These are phyloP conservation scores for Apiotrichum brassicae DNA, from an alignment of 1,284 basidiomycete species.

Conservation along the genomic window DNA sequence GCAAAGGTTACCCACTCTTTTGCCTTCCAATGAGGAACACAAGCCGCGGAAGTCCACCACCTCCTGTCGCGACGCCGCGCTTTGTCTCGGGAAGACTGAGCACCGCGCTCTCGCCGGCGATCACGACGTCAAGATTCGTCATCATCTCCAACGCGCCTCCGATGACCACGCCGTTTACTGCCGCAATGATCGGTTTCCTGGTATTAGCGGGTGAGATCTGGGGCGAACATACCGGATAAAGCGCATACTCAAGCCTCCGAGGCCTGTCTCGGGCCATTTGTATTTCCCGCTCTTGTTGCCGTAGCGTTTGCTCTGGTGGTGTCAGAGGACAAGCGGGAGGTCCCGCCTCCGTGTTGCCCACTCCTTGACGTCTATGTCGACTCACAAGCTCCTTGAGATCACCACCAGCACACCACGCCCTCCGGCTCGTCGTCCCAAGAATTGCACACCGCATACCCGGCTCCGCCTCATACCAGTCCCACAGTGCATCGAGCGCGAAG, in stretches of 20 bases:
- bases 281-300: too few relatives aligned
- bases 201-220: background rate
- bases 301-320: too few relatives aligned
- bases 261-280: slow-evolving; percentile 1
- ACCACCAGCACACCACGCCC: slow-evolving; percentile 13
- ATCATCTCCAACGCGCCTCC: slow-evolving; percentile 18
- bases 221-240: background rate
- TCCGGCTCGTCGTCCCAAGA: slow-evolving; percentile 7
- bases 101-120: slow-evolving; percentile 11
- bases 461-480: slow-evolving; percentile 17
- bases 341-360: too few relatives aligned
- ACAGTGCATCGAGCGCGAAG: slow-evolving; percentile 3
- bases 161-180: slow-evolving; percentile 7
- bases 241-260: slow-evolving; percentile 4
- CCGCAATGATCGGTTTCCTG: slow-evolving; percentile 14
- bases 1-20: slow-evolving; percentile 14
- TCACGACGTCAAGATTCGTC: slow-evolving; percentile 12
- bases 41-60: slow-evolving; percentile 10
- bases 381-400: slow-evolving; percentile 13
- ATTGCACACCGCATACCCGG: slow-evolving; percentile 9
- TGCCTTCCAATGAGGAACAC: slow-evolving; percentile 13
- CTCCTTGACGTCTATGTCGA: background rate
- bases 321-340: too few relatives aligned
- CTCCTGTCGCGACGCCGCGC: slow-evolving; percentile 8
- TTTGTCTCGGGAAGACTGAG: slow-evolving; percentile 13